Conservation (phyloP, 306 rosid genomes). For the Fragaria ananassa region DNA sequence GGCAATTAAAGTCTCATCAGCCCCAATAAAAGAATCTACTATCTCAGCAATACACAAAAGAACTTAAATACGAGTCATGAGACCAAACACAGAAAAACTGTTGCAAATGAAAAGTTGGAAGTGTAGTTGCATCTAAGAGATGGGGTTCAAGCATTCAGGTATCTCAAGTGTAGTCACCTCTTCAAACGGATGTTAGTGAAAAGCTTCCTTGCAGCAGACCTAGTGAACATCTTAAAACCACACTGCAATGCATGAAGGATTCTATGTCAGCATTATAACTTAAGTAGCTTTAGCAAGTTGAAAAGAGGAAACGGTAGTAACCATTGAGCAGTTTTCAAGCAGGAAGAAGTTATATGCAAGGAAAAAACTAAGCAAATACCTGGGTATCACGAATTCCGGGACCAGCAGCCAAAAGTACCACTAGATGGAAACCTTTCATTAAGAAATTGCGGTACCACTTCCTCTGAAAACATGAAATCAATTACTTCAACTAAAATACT, state of each 20-base stretch:
- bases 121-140: neutral
- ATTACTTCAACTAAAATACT: constrained; percentile 24
- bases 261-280: constrained; percentile 25
- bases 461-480: constrained; percentile 56
- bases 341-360: constrained; percentile 4
- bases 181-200: constrained; percentile 77
- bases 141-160: neutral
- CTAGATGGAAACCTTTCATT: constrained; percentile 97
- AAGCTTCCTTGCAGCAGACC: constrained; percentile 91
- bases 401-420: constrained; percentile 92
- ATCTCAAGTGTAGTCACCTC: constrained; percentile 47
- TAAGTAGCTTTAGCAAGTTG: neutral
- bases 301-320: neutral
- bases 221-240: constrained; percentile 95
- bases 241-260: constrained; percentile 54
- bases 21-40: neutral
- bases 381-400: constrained; percentile 96
- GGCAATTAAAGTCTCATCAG: constrained; percentile 4
- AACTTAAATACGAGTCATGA: neutral
- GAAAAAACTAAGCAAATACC: constrained; percentile 37
- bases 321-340: constrained; percentile 1
- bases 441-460: constrained; percentile 92
- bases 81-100: neutral
- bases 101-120: neutral
- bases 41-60: neutral